Evolutionary conservation across 1,139 yeast genomes (phyloP).

Genomic region (Lodderomyces beijingensis): DNA sequence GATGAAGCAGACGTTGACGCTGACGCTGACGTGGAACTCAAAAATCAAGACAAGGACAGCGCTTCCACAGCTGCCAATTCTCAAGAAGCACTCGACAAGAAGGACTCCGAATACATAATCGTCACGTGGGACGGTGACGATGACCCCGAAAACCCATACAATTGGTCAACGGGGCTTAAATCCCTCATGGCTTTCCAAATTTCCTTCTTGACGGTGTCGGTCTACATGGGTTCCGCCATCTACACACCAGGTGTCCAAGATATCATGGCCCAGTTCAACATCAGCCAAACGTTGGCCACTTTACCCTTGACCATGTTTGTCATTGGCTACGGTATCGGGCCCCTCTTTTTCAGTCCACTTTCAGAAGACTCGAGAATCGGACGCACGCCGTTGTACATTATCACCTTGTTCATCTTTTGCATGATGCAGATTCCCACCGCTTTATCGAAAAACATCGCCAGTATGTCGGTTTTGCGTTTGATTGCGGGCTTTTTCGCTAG

Average conservation of each 20-base stretch:
- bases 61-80: background rate
- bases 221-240: slow-evolving; percentile 27
- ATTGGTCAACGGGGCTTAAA: slow-evolving; percentile 23
- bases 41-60: background rate
- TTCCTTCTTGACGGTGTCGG: slow-evolving; percentile 20
- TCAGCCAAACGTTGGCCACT: slow-evolving; percentile 40
- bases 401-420: slow-evolving; percentile 25
- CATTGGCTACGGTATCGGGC: slow-evolving; percentile 56
- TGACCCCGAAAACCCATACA: slow-evolving; percentile 28
- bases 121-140: slow-evolving; percentile 26
- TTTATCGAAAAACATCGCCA: slow-evolving; percentile 25
- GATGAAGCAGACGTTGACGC: background rate
- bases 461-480: slow-evolving; percentile 29
- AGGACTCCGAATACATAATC: slow-evolving; percentile 6
- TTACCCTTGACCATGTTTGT: slow-evolving; percentile 41
- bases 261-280: slow-evolving; percentile 39
- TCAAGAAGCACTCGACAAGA: background rate
- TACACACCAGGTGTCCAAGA: slow-evolving; percentile 28
- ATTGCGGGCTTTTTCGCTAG: slow-evolving; percentile 33
- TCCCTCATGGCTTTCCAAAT: slow-evolving; percentile 19
- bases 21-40: background rate
- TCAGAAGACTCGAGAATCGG: slow-evolving; percentile 51
- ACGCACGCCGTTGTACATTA: slow-evolving; percentile 38
- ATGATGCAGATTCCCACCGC: slow-evolving; percentile 35
- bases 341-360: slow-evolving; percentile 51